Evolutionary conservation across 192 early-diverging fungal genomes (phyloP), one percentile per base, ranked within the genome.

Genomic region (Pecoramyces ruminantium): DNA sequence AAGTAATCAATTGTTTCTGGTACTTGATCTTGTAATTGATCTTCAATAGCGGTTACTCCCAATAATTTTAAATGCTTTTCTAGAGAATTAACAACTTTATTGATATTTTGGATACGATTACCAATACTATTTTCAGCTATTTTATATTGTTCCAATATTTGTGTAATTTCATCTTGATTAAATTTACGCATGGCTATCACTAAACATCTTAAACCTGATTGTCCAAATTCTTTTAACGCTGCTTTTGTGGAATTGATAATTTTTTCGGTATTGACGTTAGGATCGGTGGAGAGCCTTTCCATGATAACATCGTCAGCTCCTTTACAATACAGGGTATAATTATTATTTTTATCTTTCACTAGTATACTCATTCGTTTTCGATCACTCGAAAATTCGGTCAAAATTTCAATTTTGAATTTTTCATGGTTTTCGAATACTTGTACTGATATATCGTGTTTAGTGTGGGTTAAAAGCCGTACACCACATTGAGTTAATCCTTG

Each of bases 301-400:
- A 94, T 93, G 25, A 99, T 95, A 13, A 97, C 92, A 51, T 92
- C 93, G 83, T 99, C 97, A 5, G 97, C 97, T 42, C 97, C 97
- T 85, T 99, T 99, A 87, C 92, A 95, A 38, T 95, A 89, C 12
- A 99, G 85, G 34, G 95, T 87, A 78, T 96, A 89, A 30, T 86
- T 77, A 15, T 83, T 85, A 39, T 95, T 92, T 4, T 92, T 89
- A 38, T 90, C 89, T 40, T 91, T 86, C 78, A 97, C 86, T 81
- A 99, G 92, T 18, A 97, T 93, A 40, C 93, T 95, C 97, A 99
- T 99, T 67, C 97, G 88, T 85, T 99, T 99, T 79, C 97, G 91
- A 25, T 92, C 93, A 29, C 94, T 95, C 85, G 94, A 97, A 82
- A 99, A 99, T 85, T 97, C 93, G 4, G 51, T 67, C 9, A 67